These are phyloP conservation scores for Candida adriatica DNA, from an alignment of 805 yeast species.

Conservation along the genomic window DNA sequence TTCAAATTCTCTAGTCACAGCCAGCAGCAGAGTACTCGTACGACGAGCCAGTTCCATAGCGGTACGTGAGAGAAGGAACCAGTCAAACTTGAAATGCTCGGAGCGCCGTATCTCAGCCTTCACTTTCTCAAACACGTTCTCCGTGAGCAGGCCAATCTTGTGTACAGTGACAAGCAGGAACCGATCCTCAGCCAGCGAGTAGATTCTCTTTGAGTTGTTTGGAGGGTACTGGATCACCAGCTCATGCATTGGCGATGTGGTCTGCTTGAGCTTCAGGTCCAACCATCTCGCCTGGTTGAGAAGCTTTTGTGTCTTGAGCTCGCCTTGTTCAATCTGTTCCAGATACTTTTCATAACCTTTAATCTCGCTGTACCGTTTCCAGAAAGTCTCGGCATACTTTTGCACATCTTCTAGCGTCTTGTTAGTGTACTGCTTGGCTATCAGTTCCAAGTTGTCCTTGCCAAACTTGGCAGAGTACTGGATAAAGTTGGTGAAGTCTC, in stretches of 20 bases:
- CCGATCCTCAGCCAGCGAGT: constrained; percentile 64
- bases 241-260: constrained; percentile 55
- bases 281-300: constrained; percentile 50
- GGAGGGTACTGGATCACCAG: constrained; percentile 69
- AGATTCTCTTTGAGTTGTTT: constrained; percentile 72
- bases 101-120: constrained; percentile 56
- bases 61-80: constrained; percentile 66
- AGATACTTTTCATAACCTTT: constrained; percentile 69
- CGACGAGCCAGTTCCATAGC: constrained; percentile 68
- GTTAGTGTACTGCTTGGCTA: constrained; percentile 48
- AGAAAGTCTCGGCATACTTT: constrained; percentile 52
- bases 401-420: constrained; percentile 55
- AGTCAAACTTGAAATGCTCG: constrained; percentile 61
- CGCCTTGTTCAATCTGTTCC: constrained; percentile 67
- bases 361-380: constrained; percentile 52
- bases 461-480: constrained; percentile 68
- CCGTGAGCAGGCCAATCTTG: constrained; percentile 57
- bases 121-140: constrained; percentile 53
- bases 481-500: constrained; percentile 68
- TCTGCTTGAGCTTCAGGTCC: constrained; percentile 43
- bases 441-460: constrained; percentile 39
- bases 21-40: constrained; percentile 56
- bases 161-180: constrained; percentile 55
- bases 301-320: constrained; percentile 53
- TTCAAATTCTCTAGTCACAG: constrained; percentile 64